phyloP scores from a whole-genome alignment of 495 filamentous ascomycete species.

The Pseudoneurospora amorphoporcata region DNA sequence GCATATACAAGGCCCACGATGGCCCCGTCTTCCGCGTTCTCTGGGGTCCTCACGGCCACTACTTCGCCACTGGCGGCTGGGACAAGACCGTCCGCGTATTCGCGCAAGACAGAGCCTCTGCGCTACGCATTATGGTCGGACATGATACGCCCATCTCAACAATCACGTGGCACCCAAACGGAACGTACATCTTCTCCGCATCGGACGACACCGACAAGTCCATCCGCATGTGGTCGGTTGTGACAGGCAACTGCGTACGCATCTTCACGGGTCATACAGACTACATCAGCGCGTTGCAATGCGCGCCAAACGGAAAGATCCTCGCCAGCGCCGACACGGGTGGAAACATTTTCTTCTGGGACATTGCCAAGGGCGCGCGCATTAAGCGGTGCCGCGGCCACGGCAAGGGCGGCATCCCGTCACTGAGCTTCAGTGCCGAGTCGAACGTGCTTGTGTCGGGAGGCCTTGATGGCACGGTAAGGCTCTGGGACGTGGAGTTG shows the following conservation, averaged over 20 bases:
- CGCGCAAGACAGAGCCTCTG: conserved; percentile 81
- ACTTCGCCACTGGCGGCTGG: conserved; percentile 77
- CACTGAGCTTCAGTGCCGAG: conserved; percentile 81
- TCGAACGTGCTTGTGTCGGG: conserved; percentile 79
- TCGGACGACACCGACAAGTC: conserved; percentile 72
- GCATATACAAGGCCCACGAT: conserved; percentile 86
- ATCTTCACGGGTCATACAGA: conserved; percentile 88
- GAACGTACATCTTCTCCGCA: conserved; percentile 82
- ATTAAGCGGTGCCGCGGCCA: conserved; percentile 92
- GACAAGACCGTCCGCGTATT: conserved; percentile 88
- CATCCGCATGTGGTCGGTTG: conserved; percentile 94
- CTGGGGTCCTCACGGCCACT: conserved; percentile 92
- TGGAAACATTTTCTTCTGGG: conserved; percentile 88
- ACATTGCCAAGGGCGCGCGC: conserved; percentile 67
- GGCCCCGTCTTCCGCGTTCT: conserved; percentile 77
- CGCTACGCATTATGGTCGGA: conserved; percentile 79
- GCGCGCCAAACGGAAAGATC: conserved; percentile 75
- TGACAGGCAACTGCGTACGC: conserved; percentile 71
- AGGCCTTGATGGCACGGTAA: conserved; percentile 85
- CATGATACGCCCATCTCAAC: conserved; percentile 83
- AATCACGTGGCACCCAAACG: conserved; percentile 86
- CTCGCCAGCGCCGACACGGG: conserved; percentile 78
- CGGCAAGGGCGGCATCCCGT: conserved; percentile 88
- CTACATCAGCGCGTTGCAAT: conserved; percentile 70
- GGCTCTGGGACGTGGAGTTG: conserved; percentile 81